Percentiles rank a stretch among this genome's conserved stretches.
phyloP scores from a whole-genome alignment of 2,329 filamentous ascomycete genomes.

The Nannizziopsis arthrosporioides region DNA sequence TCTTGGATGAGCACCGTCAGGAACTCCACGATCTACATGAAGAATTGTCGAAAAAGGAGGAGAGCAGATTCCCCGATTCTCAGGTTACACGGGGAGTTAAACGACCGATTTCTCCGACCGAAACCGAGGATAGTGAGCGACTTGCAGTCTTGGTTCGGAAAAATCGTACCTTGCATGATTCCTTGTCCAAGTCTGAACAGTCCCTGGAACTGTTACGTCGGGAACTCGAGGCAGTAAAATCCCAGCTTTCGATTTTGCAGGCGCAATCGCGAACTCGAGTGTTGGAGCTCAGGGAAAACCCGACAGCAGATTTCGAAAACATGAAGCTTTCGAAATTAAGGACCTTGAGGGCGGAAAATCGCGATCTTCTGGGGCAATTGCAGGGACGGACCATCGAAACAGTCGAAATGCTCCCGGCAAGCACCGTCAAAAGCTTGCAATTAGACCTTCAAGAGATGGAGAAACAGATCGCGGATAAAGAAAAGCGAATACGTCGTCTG shows the following conservation, averaged over 20 bases:
- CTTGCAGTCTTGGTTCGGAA: constrained; percentile 77
- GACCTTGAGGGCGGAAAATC: constrained; percentile 71
- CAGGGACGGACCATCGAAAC: constrained; percentile 34
- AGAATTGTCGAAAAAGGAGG: constrained; percentile 59
- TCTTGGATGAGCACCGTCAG: constrained; percentile 73
- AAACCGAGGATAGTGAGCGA: constrained; percentile 52
- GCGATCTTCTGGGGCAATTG: constrained; percentile 65
- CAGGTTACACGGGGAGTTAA: constrained; percentile 45
- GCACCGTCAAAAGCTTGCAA: constrained; percentile 62
- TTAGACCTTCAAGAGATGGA: constrained; percentile 64
- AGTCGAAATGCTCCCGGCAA: constrained; percentile 59
- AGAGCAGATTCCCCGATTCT: constrained; percentile 24
- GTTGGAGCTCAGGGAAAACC: constrained; percentile 80
- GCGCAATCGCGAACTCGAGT: constrained; percentile 66
- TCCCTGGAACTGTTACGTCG: constrained; percentile 59
- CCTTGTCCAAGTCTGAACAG: constrained; percentile 57
- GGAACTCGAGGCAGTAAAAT: constrained; percentile 59
- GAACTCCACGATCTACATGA: constrained; percentile 65
- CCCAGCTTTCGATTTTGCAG: constrained; percentile 58
- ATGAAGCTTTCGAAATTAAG: constrained; percentile 71
- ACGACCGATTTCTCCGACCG: constrained; percentile 49
- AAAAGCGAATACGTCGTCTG: constrained; percentile 73
- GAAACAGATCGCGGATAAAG: constrained; percentile 53
- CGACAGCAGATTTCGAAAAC: constrained; percentile 72
- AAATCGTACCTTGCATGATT: constrained; percentile 72